Conservation (phyloP, 177 flowering plant species). For the Vitis hybrid region DNA sequence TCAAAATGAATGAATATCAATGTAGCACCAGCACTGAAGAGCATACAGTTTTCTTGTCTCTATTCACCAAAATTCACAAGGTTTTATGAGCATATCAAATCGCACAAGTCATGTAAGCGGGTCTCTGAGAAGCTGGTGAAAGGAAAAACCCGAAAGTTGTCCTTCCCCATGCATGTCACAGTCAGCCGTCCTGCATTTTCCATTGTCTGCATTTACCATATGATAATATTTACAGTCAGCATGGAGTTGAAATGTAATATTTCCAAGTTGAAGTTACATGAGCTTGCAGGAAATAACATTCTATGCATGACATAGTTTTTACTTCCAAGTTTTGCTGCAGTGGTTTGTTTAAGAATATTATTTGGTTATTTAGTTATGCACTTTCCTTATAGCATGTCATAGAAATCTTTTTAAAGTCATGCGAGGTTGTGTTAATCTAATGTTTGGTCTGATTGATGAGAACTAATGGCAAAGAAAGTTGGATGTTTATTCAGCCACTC, state of each 20-base stretch:
- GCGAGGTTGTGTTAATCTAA: no score
- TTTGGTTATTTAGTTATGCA: no score
- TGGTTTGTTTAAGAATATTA: no score
- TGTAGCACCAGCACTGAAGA: neutral
- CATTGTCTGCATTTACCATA: slow-evolving; percentile 47
- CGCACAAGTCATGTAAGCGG: slow-evolving; percentile 69
- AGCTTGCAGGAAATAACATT: no score
- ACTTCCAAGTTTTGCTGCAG: no score
- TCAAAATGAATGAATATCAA: neutral
- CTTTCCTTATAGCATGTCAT: no score
- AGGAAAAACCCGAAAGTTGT: slow-evolving; percentile 49
- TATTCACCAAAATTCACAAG: neutral
- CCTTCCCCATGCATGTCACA: slow-evolving; percentile 57
- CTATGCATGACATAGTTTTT: no score
- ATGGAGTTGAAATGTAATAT: neutral
- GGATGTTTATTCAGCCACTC: no score
- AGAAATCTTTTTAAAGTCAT: no score
- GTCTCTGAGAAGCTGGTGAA: slow-evolving; percentile 50
- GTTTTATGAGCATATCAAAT: slow-evolving; percentile 54
- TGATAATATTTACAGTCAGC: neutral
- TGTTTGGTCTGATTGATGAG: no score
- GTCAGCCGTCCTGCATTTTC: slow-evolving; percentile 48
- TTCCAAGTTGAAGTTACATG: no score
- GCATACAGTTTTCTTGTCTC: neutral
- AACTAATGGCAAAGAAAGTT: no score